These are phyloP conservation scores for Daedaleopsis sinensis DNA, from an alignment of 768 basidiomycete genomes.

Conservation along the genomic window DNA sequence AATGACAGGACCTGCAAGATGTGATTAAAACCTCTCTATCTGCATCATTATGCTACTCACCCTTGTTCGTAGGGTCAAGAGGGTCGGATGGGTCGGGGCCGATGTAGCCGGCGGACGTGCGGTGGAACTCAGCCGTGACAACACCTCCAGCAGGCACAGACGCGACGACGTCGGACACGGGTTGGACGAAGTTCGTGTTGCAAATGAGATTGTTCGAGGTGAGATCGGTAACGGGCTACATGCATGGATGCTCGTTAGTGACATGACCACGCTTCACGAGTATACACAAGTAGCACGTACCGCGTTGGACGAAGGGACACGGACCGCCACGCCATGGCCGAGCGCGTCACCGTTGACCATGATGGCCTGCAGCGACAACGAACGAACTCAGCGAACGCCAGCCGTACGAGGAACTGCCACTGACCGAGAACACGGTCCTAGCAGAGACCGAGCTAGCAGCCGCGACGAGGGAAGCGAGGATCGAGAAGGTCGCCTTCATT, in stretches of 20 bases:
- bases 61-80: conserved; percentile 54
- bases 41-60: conserved; percentile 32
- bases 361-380: conserved; percentile 37
- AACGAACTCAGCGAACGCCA: neutral
- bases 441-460: conserved; percentile 24
- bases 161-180: conserved; percentile 47
- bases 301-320: conserved; percentile 49
- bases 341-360: conserved; percentile 54
- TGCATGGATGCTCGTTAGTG: too few species aligned
- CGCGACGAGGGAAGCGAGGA: conserved; percentile 20
- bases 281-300: conserved; percentile 34
- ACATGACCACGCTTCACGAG: neutral
- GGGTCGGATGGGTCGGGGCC: conserved; percentile 49
- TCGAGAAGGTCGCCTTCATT: conserved; percentile 22
- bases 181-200: conserved; percentile 58
- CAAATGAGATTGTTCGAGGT: conserved; percentile 57
- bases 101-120: conserved; percentile 48
- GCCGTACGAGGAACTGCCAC: neutral
- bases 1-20: conserved; percentile 5
- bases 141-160: conserved; percentile 53
- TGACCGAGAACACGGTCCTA: conserved; percentile 33
- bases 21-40: neutral
- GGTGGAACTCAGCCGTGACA: conserved; percentile 56
- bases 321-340: conserved; percentile 47
- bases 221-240: conserved; percentile 57